Evolutionary conservation across 345 rosid species (phyloP).

Genomic region (Aquilaria malaccensis): DNA sequence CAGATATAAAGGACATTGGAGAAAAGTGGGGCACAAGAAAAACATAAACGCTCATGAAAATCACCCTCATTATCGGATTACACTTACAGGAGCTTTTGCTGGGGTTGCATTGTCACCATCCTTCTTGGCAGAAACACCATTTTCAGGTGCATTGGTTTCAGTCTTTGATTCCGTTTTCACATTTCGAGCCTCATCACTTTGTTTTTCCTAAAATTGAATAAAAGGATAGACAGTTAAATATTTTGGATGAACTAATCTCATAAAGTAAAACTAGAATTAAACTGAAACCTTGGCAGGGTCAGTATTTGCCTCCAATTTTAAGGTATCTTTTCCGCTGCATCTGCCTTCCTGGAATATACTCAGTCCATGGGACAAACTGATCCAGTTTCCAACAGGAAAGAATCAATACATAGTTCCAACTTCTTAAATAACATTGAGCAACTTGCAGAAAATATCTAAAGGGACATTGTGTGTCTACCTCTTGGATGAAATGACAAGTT

Average conservation of each 20-base stretch:
- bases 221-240: constrained; percentile 1
- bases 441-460: background rate
- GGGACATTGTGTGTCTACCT: constrained; percentile 33
- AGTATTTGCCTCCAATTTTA: constrained; percentile 72
- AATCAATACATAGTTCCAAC: constrained; percentile 1
- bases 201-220: constrained; percentile 26
- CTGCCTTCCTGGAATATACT: constrained; percentile 84
- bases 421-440: background rate
- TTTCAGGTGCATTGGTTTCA: constrained; percentile 38
- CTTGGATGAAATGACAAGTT: constrained; percentile 83
- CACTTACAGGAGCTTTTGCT: constrained; percentile 57
- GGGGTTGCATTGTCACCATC: constrained; percentile 57
- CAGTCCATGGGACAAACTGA: constrained; percentile 94
- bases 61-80: background rate
- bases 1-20: background rate
- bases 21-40: background rate
- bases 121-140: constrained; percentile 54
- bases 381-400: constrained; percentile 14
- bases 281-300: constrained; percentile 58
- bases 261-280: constrained; percentile 10
- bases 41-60: background rate
- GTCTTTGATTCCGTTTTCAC: constrained; percentile 59
- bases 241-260: constrained; percentile 4
- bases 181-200: constrained; percentile 35
- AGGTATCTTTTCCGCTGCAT: constrained; percentile 48